Conservation (phyloP, 202 grass and related monocot species). For the Setaria italica region DNA sequence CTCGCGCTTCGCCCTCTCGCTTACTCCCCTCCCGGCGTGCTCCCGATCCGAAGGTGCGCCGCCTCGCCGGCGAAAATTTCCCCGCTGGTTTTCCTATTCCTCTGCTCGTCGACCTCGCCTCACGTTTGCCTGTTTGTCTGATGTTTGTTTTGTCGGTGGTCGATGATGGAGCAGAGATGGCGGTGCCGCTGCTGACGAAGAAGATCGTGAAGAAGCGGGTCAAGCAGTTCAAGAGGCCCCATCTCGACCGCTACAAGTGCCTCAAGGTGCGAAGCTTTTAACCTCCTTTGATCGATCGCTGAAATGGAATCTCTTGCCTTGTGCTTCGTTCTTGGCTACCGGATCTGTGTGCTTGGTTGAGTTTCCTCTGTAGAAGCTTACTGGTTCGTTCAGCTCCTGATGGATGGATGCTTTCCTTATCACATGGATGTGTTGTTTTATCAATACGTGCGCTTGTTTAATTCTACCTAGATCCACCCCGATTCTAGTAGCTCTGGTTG, state of each 20-base stretch:
- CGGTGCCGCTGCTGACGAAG: slow-evolving; percentile 68
- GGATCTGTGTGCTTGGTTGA: background rate
- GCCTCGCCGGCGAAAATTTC: background rate
- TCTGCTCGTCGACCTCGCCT: background rate
- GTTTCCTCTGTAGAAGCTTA: background rate
- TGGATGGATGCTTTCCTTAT: background rate
- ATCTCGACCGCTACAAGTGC: slow-evolving; percentile 79
- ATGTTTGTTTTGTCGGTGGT: background rate
- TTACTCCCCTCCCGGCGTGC: background rate
- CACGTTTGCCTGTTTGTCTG: background rate
- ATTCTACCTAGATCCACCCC: background rate
- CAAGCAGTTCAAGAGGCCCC: slow-evolving; percentile 87
- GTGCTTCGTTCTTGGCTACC: background rate
- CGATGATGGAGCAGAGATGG: slow-evolving; percentile 53
- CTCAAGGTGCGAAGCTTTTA: slow-evolving; percentile 63
- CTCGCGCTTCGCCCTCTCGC: background rate
- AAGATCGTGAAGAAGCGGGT: slow-evolving; percentile 91
- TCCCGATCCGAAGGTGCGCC: slow-evolving; percentile 36
- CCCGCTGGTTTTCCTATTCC: background rate
- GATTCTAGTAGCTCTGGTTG: no score
- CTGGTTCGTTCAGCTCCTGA: background rate
- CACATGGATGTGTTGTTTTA: background rate
- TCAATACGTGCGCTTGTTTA: background rate
- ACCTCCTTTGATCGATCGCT: background rate
- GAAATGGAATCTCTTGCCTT: background rate